Evolutionary conservation across 1,139 yeast species (phyloP), one percentile per base, ranked within the genome.

Genomic region (Magnusiomyces suaveolens): DNA sequence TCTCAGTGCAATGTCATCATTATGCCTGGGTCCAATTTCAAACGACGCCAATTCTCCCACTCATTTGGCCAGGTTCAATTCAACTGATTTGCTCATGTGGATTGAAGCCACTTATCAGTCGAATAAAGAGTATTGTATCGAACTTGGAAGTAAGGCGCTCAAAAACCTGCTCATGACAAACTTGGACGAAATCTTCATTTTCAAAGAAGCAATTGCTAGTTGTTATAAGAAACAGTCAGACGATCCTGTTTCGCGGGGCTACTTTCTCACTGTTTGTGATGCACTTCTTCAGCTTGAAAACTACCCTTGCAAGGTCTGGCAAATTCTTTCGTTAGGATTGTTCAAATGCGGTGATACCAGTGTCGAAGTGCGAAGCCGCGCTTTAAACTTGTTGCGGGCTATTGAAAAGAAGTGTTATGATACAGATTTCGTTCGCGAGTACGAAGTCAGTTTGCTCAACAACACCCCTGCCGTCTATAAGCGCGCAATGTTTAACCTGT

Each of bases 1-100:
- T 0, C 73, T 88, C 52, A 84, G 88, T 59, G 82, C 95, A 50
- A 87, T 94, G 95, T 87, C 96, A 0, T 76, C 84, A 0, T 71
- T 92, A 32, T 84, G 95, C 61, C 78, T 83, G 20, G 74, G 74
- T 0, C 69, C 69, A 1, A 57, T 71, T 18, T 58, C 64, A 1
- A 54, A 51, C 73, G 67, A 56, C 67, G 41, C 62, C 77, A 0
- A 63, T 79, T 0, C 32, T 1, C 12, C 16, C 8, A 21, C 25
- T 14, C 24, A 25, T 25, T 10, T 49, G 21, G 72, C 84, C 63
- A 81, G 90, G 0, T 87, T 89, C 69, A 92, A 87, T 61, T 76
- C 85, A 8, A 74, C 79, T 3, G 82, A 81, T 0, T 72, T 89
- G 41, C 74, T 89, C 69, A 74, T 77, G 29, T 92, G 97, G 97